Evolutionary conservation across 1,139 yeast genomes (phyloP), one percentile per base, ranked within the genome.

Genomic region (Hyphopichia pseudoburtonii): DNA sequence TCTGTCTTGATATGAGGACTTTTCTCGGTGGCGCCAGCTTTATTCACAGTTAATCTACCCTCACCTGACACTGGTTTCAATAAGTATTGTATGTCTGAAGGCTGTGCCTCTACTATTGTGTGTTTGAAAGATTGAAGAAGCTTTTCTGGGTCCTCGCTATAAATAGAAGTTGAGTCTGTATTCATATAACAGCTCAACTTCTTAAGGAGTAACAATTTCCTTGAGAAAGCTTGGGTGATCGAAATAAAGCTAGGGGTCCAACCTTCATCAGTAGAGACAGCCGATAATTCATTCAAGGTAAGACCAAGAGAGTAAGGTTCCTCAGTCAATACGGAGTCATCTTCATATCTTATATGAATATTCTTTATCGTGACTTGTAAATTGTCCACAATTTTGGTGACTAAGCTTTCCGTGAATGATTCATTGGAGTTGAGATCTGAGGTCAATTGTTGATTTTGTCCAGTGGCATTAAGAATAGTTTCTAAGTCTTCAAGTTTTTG

Each of bases 331-430:
- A 77, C 71, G 9, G 78, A 72, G 34, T 71, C 76, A 61, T 94
- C 98, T 56, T 94, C 98, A 54, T 90, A 92, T 40, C 98, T 74
- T 14, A 94, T 62, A 59, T 94, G 98, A 42, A 94, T 92, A 53
- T 88, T 88, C 52, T 83, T 86, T 44, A 94, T 87, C 1, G 95
- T 87, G n/a, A 94, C 77, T 57, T 94, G 99, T 38, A 94, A 66
- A 52, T 94, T 94, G 59, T 94, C 98, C 28, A 92, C 84, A 46
- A 92, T 83, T 57, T 92, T 92, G 1, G 96, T 86, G 4, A 89
- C 75, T 44, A 94, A 69, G 30, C 92, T 82, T 50, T 90, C 96
- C 3, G 96, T 83, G 56, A 92, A 92, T 26, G 88, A 73, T 56
- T 87, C 94, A 54, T 82, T 83, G 18, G 77, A 67, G 3, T 61